Conservation (phyloP, 2,329 filamentous ascomycete species). For the Ramularia collo-cygni region DNA sequence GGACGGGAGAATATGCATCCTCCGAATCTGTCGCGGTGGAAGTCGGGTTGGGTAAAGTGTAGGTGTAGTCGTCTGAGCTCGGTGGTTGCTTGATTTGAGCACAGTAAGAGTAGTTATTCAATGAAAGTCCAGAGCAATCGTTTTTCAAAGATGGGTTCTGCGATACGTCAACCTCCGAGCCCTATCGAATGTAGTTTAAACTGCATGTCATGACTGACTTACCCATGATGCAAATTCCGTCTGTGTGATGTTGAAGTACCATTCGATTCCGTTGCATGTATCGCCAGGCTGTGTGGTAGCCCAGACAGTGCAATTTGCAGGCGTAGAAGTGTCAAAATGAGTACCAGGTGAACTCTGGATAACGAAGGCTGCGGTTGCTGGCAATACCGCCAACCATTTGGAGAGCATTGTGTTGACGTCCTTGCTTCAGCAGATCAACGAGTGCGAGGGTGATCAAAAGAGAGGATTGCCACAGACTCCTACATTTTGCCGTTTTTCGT, state of each 20-base stretch:
- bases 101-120: neutral
- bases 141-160: neutral
- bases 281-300: neutral
- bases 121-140: neutral
- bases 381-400: too few species aligned
- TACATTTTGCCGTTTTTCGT: too few species aligned
- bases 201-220: neutral
- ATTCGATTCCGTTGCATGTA: neutral
- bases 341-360: too few species aligned
- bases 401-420: too few species aligned
- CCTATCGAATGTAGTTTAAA: too few species aligned
- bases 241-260: conserved; percentile 1
- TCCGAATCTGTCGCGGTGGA: neutral
- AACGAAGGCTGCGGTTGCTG: too few species aligned
- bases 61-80: neutral
- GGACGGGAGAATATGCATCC: neutral
- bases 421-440: too few species aligned
- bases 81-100: neutral
- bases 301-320: too few species aligned
- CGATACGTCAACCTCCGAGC: too few species aligned
- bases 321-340: too few species aligned
- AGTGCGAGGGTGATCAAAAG: too few species aligned
- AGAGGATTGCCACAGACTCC: too few species aligned
- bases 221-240: neutral
- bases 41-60: neutral